These are phyloP conservation scores for Sphaerobolus stellatus DNA, from an alignment of 1,284 basidiomycete species.

Conservation along the genomic window DNA sequence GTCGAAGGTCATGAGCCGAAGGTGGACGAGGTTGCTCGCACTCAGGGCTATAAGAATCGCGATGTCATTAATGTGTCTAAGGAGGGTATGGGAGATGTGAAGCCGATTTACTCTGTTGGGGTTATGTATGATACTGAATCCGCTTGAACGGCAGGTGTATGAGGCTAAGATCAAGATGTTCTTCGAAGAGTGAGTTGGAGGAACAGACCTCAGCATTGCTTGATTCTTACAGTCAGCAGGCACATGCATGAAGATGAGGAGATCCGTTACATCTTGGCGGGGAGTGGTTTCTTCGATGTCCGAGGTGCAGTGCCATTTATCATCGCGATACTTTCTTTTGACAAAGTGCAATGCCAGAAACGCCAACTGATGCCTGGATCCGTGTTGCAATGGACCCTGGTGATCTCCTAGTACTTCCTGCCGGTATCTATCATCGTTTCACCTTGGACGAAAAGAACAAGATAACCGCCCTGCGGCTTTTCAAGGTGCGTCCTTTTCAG, in stretches of 20 bases:
- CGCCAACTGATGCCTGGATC: constrained; percentile 67
- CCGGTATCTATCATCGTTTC: constrained; percentile 86
- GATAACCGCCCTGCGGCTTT: constrained; percentile 74
- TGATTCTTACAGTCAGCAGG: constrained; percentile 37
- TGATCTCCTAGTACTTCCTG: constrained; percentile 72
- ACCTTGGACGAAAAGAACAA: constrained; percentile 70
- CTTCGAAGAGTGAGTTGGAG: constrained; percentile 64
- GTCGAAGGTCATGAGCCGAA: constrained; percentile 52
- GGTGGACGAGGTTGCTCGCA: constrained; percentile 59
- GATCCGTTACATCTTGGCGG: constrained; percentile 80
- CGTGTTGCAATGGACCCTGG: constrained; percentile 66
- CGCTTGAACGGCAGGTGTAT: constrained; percentile 39
- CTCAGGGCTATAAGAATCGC: constrained; percentile 74
- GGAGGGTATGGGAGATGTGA: constrained; percentile 67
- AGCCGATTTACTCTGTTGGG: background rate
- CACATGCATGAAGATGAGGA: constrained; percentile 93
- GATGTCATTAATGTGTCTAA: constrained; percentile 75
- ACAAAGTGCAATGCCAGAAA: constrained; percentile 36
- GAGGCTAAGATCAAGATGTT: constrained; percentile 78
- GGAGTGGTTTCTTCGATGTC: constrained; percentile 84
- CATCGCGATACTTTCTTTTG: constrained; percentile 5
- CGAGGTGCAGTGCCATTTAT: constrained; percentile 49
- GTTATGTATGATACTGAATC: background rate
- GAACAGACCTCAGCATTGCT: background rate
- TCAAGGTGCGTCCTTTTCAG: constrained; percentile 53